These are phyloP conservation scores for Myxozyma vanderwaltii DNA, from an alignment of 805 yeast genomes.

Conservation along the genomic window DNA sequence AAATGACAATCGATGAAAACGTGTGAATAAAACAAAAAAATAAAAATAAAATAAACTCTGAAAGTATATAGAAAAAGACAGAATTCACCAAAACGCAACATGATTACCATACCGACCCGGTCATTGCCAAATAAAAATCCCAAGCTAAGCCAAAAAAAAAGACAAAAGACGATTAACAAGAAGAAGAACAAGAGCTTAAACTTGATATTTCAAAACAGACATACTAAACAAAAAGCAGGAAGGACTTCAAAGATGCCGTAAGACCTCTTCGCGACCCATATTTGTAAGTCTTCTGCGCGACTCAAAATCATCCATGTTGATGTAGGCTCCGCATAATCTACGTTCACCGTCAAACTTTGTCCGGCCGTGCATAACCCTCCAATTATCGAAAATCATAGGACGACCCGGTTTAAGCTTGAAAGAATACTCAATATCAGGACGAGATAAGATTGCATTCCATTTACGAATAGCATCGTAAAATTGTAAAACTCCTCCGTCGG, in stretches of 20 bases:
- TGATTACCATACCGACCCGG: too few relatives aligned
- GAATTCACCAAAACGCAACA: too few relatives aligned
- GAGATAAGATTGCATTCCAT: conserved; percentile 58
- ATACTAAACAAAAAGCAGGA: too few relatives aligned
- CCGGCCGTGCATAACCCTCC: conserved; percentile 72
- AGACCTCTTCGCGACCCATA: conserved; percentile 51
- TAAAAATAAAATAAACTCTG: too few relatives aligned
- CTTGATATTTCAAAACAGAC: too few relatives aligned
- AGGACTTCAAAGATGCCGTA: conserved; percentile 8
- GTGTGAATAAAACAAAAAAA: background rate
- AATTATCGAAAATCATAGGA: conserved; percentile 67
- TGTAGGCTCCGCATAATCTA: conserved; percentile 72
- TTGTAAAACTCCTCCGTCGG: conserved; percentile 48
- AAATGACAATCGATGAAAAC: background rate
- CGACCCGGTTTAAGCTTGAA: conserved; percentile 65
- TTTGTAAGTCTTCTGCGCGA: conserved; percentile 51
- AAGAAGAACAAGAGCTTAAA: too few relatives aligned
- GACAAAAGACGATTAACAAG: background rate
- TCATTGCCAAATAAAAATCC: too few relatives aligned
- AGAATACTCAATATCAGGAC: conserved; percentile 54
- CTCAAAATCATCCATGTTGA: conserved; percentile 67
- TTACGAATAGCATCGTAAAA: conserved; percentile 59
- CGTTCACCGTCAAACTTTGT: conserved; percentile 67
- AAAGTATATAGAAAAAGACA: too few relatives aligned
- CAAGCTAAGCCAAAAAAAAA: background rate